Evolutionary conservation across 257 asterid species (phyloP).

Genomic region (Fraxinus excelsior): DNA sequence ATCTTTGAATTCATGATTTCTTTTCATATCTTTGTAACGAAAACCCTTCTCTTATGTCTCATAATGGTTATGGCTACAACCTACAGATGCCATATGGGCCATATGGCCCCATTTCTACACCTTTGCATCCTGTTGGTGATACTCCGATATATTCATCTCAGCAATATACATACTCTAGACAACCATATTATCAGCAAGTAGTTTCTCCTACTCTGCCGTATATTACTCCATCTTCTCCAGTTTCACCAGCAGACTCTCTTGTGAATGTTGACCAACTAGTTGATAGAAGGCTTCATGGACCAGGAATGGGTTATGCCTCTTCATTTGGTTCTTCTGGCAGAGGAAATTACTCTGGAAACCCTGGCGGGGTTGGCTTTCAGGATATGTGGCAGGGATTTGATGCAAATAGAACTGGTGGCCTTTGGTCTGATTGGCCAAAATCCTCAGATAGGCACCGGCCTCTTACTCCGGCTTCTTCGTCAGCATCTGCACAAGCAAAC

Average conservation of each 20-base stretch:
- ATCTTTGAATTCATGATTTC: neutral
- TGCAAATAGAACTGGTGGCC: constrained; percentile 19
- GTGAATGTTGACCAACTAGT: constrained; percentile 17
- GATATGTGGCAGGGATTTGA: constrained; percentile 20
- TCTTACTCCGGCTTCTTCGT: constrained; percentile 2
- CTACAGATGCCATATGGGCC: constrained; percentile 19
- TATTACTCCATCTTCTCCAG: constrained; percentile 1
- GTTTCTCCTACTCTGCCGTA: constrained; percentile 11
- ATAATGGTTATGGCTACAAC: constrained; percentile 16
- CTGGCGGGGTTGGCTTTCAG: constrained; percentile 16
- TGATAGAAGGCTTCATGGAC: constrained; percentile 9
- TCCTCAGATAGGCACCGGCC: constrained; percentile 17
- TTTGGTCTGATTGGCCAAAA: constrained; percentile 25
- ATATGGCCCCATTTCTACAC: constrained; percentile 1
- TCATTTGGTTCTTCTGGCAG: constrained; percentile 19
- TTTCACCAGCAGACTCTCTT: constrained; percentile 10
- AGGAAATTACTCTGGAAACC: constrained; percentile 22
- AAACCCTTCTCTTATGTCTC: constrained; percentile 13
- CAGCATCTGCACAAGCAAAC: constrained; percentile 1
- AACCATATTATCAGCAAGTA: constrained; percentile 12
- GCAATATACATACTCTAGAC: constrained; percentile 11
- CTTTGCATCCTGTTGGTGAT: constrained; percentile 13
- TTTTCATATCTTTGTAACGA: neutral
- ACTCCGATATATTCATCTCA: constrained; percentile 9
- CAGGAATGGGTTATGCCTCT: constrained; percentile 10